Evolutionary conservation across 192 early-diverging fungal genomes (phyloP).

Genomic region (Coemansia sp.): DNA sequence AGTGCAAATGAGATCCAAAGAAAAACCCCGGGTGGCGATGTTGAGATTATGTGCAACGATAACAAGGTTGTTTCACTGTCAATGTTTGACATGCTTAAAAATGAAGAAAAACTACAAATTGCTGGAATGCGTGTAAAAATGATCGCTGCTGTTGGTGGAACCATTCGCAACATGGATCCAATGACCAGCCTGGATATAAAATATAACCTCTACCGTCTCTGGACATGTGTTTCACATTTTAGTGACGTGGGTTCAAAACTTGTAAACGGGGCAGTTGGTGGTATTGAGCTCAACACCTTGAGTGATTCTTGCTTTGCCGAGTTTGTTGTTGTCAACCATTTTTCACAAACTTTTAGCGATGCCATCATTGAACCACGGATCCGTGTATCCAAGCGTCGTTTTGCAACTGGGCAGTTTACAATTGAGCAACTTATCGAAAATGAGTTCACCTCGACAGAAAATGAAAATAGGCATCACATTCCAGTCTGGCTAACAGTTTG

Average conservation of each 20-base stretch:
- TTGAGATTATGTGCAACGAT: slow-evolving; percentile 18
- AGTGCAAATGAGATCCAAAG: background rate
- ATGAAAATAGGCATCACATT: slow-evolving; percentile 23
- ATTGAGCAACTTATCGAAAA: slow-evolving; percentile 22
- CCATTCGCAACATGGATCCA: slow-evolving; percentile 16
- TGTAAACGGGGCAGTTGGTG: background rate
- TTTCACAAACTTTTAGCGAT: slow-evolving; percentile 16
- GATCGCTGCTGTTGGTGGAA: slow-evolving; percentile 34
- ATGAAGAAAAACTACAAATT: slow-evolving; percentile 36
- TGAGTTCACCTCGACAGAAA: slow-evolving; percentile 24
- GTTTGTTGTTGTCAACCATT: slow-evolving; percentile 40
- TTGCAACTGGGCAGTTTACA: background rate
- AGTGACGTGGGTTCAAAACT: slow-evolving; percentile 10
- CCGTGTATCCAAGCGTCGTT: slow-evolving; percentile 29
- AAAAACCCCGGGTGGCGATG: background rate
- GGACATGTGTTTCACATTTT: slow-evolving; percentile 39
- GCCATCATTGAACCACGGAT: slow-evolving; percentile 32
- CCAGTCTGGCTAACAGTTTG: slow-evolving; percentile 31
- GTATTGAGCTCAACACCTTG: background rate
- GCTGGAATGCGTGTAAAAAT: slow-evolving; percentile 40
- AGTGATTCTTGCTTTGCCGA: slow-evolving; percentile 23
- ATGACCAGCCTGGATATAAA: slow-evolving; percentile 19
- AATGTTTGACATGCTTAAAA: slow-evolving; percentile 37
- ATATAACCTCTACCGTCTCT: slow-evolving; percentile 44
- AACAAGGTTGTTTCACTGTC: slow-evolving; percentile 21